phyloP scores from a whole-genome alignment of 2,329 filamentous ascomycete species.

The Rhynchosporium secalis region DNA sequence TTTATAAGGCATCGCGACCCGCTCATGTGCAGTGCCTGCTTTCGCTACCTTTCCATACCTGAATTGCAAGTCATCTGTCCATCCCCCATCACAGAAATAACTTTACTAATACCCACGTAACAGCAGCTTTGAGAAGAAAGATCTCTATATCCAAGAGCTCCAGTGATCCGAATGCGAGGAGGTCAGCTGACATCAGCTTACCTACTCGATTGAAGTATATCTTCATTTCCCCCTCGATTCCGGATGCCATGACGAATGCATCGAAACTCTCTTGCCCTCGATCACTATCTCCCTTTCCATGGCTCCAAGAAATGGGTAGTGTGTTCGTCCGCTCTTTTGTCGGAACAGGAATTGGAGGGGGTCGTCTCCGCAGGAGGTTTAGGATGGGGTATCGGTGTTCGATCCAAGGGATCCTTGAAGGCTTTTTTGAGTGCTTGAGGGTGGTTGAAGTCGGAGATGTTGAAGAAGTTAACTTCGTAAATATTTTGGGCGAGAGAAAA shows the following conservation, averaged over 20 bases:
- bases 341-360: neutral
- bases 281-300: neutral
- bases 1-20: no score
- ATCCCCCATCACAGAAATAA: neutral
- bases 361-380: neutral
- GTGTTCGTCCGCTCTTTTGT: neutral
- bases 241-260: neutral
- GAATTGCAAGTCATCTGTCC: no score
- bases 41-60: no score
- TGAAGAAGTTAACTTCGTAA: neutral
- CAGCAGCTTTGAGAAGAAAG: constrained; percentile 17
- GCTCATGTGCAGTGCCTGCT: no score
- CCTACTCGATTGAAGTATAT: constrained; percentile 5
- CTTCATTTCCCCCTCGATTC: neutral
- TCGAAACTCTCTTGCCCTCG: neutral
- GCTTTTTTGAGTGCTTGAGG: neutral
- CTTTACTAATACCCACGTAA: constrained; percentile 13
- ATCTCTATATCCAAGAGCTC: constrained; percentile 28
- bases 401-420: neutral
- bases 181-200: constrained; percentile 14
- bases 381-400: neutral
- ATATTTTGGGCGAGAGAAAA: constrained; percentile 18
- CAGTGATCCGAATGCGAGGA: constrained; percentile 28
- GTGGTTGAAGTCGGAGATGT: neutral
- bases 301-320: neutral